Conservation (phyloP, 1,139 yeast genomes). For the Geotrichum histeridarum region DNA sequence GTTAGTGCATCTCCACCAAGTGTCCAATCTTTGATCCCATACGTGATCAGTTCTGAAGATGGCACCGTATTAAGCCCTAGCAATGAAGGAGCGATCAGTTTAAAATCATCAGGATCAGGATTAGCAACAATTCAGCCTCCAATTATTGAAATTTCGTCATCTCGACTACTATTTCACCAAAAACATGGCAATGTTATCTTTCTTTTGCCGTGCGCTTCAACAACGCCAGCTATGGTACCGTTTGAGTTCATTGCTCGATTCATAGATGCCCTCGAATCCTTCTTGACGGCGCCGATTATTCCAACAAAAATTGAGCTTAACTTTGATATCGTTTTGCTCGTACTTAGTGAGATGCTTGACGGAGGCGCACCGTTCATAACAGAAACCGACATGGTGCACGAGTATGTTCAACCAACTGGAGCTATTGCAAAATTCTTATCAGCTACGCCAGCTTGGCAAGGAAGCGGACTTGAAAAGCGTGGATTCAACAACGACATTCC, state of each 20-base stretch:
- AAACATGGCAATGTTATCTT: conserved; percentile 32
- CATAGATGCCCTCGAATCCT: conserved; percentile 50
- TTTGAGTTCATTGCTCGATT: conserved; percentile 52
- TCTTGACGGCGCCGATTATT: conserved; percentile 55
- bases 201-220: conserved; percentile 33
- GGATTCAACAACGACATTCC: conserved; percentile 42
- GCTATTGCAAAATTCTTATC: conserved; percentile 31
- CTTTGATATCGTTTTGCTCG: conserved; percentile 57
- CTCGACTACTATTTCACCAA: conserved; percentile 34
- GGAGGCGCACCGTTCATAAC: conserved; percentile 69
- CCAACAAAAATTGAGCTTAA: conserved; percentile 58
- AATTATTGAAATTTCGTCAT: conserved; percentile 31
- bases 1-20: conserved; percentile 49
- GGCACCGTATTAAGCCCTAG: conserved; percentile 12
- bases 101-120: not conserved
- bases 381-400: conserved; percentile 66
- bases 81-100: not conserved
- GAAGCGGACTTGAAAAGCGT: not conserved
- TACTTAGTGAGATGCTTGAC: conserved; percentile 67
- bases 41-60: conserved; percentile 25
- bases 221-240: conserved; percentile 46
- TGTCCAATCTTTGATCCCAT: conserved; percentile 42
- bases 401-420: conserved; percentile 56
- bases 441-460: conserved; percentile 15
- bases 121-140: conserved; percentile 12